Conservation (phyloP, 768 basidiomycete genomes). For the Boletus tomentosulus region DNA sequence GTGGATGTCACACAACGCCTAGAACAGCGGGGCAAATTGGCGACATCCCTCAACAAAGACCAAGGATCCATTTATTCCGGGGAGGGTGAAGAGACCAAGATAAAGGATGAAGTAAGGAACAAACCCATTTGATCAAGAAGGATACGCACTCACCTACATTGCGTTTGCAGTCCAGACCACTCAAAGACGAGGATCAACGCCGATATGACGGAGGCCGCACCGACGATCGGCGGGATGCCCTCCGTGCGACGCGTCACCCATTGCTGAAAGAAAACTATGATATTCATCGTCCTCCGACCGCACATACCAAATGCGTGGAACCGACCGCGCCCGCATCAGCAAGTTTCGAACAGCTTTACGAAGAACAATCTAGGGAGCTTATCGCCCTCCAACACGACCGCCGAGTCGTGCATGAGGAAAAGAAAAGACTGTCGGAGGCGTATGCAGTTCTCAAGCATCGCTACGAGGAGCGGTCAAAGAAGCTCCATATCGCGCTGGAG, state of each 20-base stretch:
- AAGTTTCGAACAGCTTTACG: not conserved
- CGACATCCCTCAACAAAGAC: not conserved
- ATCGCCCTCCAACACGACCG: slow-evolving; percentile 1
- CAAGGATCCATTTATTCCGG: not conserved
- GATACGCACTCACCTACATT: not conserved
- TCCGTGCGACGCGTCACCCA: not conserved
- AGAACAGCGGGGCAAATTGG: not conserved
- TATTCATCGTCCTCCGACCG: not conserved
- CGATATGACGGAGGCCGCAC: not conserved
- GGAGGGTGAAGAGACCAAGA: not conserved
- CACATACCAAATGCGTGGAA: not conserved
- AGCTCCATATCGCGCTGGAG: not conserved
- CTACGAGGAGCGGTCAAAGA: slow-evolving; percentile 7
- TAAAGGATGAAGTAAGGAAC: slow-evolving; percentile 6
- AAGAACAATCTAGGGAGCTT: slow-evolving; percentile 8
- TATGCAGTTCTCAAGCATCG: slow-evolving; percentile 1
- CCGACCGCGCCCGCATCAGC: not conserved
- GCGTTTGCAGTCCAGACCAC: not conserved
- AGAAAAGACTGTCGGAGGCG: not conserved
- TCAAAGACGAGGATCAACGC: not conserved
- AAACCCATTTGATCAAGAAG: too few relatives aligned
- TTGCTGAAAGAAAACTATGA: not conserved
- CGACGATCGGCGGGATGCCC: not conserved
- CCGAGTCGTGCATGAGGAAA: slow-evolving; percentile 5
- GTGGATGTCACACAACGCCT: not conserved